Evolutionary conservation across 2,329 filamentous ascomycete genomes (phyloP).

Genomic region (Sporothrix pallida): DNA sequence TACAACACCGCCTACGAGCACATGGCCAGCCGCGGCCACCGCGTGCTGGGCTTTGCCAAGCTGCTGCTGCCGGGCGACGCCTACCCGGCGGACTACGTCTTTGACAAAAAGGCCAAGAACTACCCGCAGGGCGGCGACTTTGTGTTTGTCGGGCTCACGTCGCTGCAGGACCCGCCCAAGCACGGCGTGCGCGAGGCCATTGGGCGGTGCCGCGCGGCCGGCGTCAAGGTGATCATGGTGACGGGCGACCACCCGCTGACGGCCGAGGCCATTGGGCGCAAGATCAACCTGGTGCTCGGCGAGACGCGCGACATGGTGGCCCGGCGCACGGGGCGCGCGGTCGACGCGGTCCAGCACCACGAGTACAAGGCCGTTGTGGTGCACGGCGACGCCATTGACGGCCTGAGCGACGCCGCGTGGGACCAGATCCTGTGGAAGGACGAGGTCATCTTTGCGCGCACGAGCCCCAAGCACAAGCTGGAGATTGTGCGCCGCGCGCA

Average conservation of each 20-base stretch:
- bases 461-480: constrained; percentile 54
- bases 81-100: constrained; percentile 43
- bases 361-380: constrained; percentile 43
- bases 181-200: no score
- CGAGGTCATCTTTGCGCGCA: constrained; percentile 43
- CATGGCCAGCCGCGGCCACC: no score
- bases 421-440: constrained; percentile 61
- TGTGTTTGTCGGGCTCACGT: constrained; percentile 67
- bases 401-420: constrained; percentile 61
- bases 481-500: constrained; percentile 62
- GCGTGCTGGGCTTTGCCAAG: constrained; percentile 45
- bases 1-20: no score
- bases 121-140: constrained; percentile 59
- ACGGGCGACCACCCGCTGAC: constrained; percentile 68
- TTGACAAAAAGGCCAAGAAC: constrained; percentile 45
- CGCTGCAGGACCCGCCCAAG: constrained; percentile 51
- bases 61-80: constrained; percentile 61
- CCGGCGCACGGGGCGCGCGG: constrained; percentile 12
- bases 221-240: constrained; percentile 66
- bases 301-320: constrained; percentile 33
- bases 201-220: constrained; percentile 56
- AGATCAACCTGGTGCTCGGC: constrained; percentile 51
- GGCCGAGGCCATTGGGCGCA: constrained; percentile 62
- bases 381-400: constrained; percentile 57
- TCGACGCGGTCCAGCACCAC: constrained; percentile 37